Conservation (phyloP, 805 yeast genomes). For the Candida piceae region DNA sequence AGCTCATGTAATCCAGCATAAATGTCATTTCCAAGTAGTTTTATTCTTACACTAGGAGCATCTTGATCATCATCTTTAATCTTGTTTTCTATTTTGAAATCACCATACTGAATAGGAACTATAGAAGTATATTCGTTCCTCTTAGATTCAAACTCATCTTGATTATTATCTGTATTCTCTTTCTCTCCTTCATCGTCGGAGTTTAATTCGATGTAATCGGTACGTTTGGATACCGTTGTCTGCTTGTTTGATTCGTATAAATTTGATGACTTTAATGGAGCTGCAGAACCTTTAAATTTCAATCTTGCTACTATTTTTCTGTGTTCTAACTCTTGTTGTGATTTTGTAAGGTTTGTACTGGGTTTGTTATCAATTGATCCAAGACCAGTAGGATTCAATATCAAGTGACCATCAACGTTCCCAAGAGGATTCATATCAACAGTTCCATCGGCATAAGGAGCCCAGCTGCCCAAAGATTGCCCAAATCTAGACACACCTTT, state of each 20-base stretch:
- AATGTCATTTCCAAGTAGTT: conserved; percentile 61
- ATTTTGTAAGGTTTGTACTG: conserved; percentile 10
- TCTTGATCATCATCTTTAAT: conserved; percentile 18
- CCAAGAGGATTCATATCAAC: conserved; percentile 64
- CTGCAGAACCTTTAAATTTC: conserved; percentile 55
- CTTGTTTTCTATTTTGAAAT: conserved; percentile 37
- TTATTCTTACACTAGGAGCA: conserved; percentile 22
- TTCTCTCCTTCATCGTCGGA: conserved; percentile 9
- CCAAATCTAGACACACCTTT: conserved; percentile 61
- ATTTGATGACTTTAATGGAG: conserved; percentile 31
- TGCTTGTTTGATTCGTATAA: conserved; percentile 36
- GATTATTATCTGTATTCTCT: conserved; percentile 8
- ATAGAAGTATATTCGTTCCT: conserved; percentile 43
- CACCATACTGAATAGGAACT: conserved; percentile 53
- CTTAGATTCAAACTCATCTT: conserved; percentile 11
- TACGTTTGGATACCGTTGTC: conserved; percentile 19
- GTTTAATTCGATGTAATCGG: conserved; percentile 1
- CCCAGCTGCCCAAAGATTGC: conserved; percentile 65
- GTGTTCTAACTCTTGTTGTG: conserved; percentile 15
- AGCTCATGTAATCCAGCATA: conserved; percentile 77
- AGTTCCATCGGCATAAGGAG: conserved; percentile 61
- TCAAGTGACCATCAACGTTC: conserved; percentile 36
- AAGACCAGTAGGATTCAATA: conserved; percentile 25
- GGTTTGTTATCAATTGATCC: conserved; percentile 15
- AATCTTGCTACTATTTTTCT: conserved; percentile 44